Evolutionary conservation across 2,329 filamentous ascomycete species (phyloP).

Genomic region (Sporothrix mexicana): DNA sequence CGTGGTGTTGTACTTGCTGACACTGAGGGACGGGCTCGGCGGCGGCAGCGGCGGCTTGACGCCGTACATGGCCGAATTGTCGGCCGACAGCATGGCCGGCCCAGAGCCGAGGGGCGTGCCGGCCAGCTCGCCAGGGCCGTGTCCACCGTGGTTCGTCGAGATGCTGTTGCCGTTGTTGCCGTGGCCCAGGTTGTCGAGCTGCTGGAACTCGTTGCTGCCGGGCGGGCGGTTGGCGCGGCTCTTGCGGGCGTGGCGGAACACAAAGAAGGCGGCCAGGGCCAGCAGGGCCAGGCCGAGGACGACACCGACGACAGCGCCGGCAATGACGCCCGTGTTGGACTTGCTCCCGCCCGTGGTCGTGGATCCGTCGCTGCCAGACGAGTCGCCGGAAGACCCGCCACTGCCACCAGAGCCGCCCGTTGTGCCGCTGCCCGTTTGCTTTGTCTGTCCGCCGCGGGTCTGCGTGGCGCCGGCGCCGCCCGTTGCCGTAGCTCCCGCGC

Average conservation of each 20-base stretch:
- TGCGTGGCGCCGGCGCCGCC: constrained; percentile 11
- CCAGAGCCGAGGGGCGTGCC: constrained; percentile 38
- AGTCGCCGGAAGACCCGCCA: neutral
- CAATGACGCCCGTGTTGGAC: constrained; percentile 46
- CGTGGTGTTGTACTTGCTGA: constrained; percentile 37
- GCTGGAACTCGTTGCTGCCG: constrained; percentile 31
- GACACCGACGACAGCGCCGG: constrained; percentile 45
- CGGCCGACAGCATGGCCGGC: constrained; percentile 30
- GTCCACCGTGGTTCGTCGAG: constrained; percentile 1
- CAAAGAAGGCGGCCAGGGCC: constrained; percentile 48
- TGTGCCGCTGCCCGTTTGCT: constrained; percentile 27
- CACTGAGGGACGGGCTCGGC: constrained; percentile 44
- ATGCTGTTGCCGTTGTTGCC: constrained; percentile 30
- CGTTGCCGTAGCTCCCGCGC: constrained; percentile 19
- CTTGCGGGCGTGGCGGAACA: constrained; percentile 42
- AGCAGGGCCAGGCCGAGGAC: constrained; percentile 44
- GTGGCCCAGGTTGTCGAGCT: constrained; percentile 34
- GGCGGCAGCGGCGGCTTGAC: constrained; percentile 37
- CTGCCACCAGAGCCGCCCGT: constrained; percentile 14
- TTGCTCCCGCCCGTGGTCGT: constrained; percentile 30
- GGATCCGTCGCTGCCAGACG: neutral
- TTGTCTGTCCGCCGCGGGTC: no score
- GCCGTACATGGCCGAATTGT: neutral
- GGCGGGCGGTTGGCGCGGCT: constrained; percentile 34
- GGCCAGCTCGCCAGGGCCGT: constrained; percentile 45